Conservation (phyloP, 495 filamentous ascomycete species). For the Paragyromitra xinjiangensis region DNA sequence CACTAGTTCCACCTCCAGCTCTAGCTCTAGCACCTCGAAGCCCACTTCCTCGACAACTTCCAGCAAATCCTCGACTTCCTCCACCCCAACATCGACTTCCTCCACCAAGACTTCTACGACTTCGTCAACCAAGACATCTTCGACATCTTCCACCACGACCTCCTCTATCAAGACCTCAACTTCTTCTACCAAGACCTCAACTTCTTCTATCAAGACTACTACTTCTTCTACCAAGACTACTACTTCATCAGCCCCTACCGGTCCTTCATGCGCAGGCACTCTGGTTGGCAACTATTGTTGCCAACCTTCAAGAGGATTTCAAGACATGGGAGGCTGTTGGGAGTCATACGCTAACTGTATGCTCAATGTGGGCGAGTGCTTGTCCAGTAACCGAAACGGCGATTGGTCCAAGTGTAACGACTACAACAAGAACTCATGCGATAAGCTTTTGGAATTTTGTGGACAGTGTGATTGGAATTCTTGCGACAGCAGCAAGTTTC, state of each 20-base stretch:
- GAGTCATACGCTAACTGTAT: constrained; percentile 21
- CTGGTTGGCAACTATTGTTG: constrained; percentile 34
- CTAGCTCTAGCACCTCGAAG: neutral
- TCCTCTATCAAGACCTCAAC: neutral
- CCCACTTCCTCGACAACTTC: constrained; percentile 4
- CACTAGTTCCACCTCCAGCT: constrained; percentile 4
- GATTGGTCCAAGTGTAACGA: constrained; percentile 5
- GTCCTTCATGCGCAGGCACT: constrained; percentile 19
- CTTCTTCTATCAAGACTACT: neutral
- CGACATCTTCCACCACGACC: neutral
- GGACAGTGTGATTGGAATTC: neutral
- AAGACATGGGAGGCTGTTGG: constrained; percentile 13
- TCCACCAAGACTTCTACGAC: neutral
- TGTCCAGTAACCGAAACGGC: neutral
- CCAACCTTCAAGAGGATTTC: constrained; percentile 15
- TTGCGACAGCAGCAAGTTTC: constrained; percentile 29
- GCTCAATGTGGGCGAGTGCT: constrained; percentile 10
- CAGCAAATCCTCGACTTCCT: neutral
- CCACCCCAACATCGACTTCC: neutral
- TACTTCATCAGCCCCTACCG: constrained; percentile 5
- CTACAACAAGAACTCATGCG: constrained; percentile 17
- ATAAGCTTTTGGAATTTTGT: constrained; percentile 21
- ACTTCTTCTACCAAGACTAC: neutral
- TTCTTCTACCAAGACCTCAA: neutral
- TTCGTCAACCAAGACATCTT: neutral